These are phyloP conservation scores for Epithele typhae DNA, from an alignment of 768 basidiomycete species.

Conservation along the genomic window DNA sequence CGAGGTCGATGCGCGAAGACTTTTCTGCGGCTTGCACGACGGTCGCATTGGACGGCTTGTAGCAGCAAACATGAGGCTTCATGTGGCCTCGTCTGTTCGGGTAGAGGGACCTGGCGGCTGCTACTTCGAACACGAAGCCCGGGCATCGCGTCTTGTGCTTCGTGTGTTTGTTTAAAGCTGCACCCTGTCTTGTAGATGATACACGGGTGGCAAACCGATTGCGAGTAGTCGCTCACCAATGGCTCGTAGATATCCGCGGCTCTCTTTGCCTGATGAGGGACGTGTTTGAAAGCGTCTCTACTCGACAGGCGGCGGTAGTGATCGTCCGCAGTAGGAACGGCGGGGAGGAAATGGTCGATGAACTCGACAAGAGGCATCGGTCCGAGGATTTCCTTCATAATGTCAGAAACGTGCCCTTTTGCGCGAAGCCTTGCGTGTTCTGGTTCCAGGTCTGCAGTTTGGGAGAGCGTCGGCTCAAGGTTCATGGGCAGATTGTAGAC, in stretches of 20 bases:
- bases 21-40: background rate
- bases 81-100: background rate
- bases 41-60: background rate
- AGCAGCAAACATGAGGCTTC: constrained; percentile 4
- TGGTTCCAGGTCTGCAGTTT: no score
- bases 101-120: background rate
- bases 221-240: background rate
- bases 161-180: background rate
- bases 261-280: background rate
- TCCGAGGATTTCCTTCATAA: no score
- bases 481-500: no score
- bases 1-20: background rate
- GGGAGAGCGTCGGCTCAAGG: no score
- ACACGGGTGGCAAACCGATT: background rate
- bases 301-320: background rate
- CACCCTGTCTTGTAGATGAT: no score
- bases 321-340: background rate
- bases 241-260: background rate
- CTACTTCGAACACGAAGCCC: background rate
- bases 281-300: background rate
- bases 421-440: no score
- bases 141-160: constrained; percentile 6
- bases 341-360: constrained; percentile 1
- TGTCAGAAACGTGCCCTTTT: no score
- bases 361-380: background rate